Percentiles rank a stretch among this genome's conserved stretches.
Evolutionary conservation across 345 rosid species (phyloP).

Genomic region (Cardamine occulta): DNA sequence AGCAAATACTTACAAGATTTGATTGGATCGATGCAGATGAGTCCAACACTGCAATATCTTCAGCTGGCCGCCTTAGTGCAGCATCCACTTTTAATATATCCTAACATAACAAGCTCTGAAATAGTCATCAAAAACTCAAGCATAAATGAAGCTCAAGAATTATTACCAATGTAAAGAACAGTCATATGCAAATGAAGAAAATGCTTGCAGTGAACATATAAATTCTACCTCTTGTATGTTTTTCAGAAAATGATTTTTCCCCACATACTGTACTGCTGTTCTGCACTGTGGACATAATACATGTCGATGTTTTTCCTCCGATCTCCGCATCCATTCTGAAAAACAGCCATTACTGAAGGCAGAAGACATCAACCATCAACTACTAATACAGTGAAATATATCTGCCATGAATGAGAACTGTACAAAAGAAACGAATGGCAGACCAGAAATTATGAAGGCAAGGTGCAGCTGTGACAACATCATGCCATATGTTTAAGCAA

Average conservation of each 20-base stretch:
- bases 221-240: conserved; percentile 73
- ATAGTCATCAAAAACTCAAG: conserved; percentile 28
- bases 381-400: conserved; percentile 23
- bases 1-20: conserved; percentile 64
- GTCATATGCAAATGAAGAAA: conserved; percentile 10
- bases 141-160: conserved; percentile 10
- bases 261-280: conserved; percentile 79
- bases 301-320: conserved; percentile 61
- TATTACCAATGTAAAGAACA: not conserved
- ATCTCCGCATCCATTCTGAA: conserved; percentile 92
- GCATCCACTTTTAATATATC: conserved; percentile 70
- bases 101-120: conserved; percentile 48
- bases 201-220: conserved; percentile 14
- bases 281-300: conserved; percentile 95
- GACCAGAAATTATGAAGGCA: conserved; percentile 97
- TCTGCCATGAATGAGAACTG: conserved; percentile 8
- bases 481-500: conserved; percentile 92
- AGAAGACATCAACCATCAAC: conserved; percentile 36
- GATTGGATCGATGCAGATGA: conserved; percentile 73
- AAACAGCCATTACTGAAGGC: conserved; percentile 89
- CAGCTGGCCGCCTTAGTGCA: conserved; percentile 65
- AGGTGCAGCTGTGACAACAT: conserved; percentile 90
- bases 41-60: conserved; percentile 71
- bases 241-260: conserved; percentile 80
- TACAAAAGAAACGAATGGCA: conserved; percentile 27